Evolutionary conservation across 2,329 filamentous ascomycete species (phyloP).

Genomic region (Trichoderma arundinaceum): DNA sequence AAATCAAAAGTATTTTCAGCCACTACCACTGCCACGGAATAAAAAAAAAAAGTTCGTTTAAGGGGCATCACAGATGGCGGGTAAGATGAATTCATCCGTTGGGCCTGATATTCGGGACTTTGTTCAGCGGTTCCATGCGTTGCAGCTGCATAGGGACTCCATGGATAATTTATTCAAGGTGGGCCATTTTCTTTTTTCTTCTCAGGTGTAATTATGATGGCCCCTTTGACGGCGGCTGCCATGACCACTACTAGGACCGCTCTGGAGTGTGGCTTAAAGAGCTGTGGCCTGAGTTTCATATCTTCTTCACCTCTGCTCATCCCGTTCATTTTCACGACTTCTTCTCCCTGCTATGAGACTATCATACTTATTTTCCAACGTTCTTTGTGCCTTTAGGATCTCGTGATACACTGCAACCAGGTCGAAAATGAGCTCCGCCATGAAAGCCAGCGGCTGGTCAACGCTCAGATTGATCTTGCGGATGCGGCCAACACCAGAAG

Average conservation of each 20-base stretch:
- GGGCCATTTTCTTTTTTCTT: conserved; percentile 31
- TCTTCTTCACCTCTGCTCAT: background rate
- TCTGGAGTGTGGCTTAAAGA: background rate
- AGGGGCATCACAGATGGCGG: background rate
- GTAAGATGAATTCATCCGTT: conserved; percentile 36
- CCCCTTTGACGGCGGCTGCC: no score
- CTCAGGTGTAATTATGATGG: no score
- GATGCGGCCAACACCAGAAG: conserved; percentile 55
- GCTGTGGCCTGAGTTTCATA: background rate
- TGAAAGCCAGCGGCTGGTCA: conserved; percentile 52
- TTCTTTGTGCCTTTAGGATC: conserved; percentile 38
- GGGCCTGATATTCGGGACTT: conserved; percentile 51
- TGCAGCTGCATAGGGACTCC: conserved; percentile 50
- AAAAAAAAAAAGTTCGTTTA: background rate
- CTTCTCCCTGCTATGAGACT: no score
- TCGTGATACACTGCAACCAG: conserved; percentile 46
- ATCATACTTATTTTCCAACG: background rate
- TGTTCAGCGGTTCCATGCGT: conserved; percentile 52
- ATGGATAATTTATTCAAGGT: conserved; percentile 57
- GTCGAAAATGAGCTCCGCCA: conserved; percentile 51
- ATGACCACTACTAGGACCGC: no score
- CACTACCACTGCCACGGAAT: background rate
- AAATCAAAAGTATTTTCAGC: background rate
- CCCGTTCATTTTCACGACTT: background rate
- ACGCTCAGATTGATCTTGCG: conserved; percentile 56